Evolutionary conservation across 1,284 basidiomycete species (phyloP).

Genomic region (Marasmius oreades): DNA sequence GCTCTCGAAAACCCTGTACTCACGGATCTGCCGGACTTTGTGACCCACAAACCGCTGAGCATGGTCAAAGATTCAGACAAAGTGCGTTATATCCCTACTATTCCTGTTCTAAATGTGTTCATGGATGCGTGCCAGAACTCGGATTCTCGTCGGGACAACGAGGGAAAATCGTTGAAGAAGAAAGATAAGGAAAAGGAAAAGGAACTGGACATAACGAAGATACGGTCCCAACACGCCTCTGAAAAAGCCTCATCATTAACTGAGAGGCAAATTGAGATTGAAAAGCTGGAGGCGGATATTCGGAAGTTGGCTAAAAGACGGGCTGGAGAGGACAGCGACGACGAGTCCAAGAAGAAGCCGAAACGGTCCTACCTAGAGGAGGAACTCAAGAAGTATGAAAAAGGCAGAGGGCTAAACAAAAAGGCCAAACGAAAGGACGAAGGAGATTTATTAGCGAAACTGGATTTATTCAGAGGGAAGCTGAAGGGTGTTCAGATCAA

Average conservation of each 20-base stretch:
- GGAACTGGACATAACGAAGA: conserved; percentile 3
- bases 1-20: background rate
- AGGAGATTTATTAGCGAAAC: conserved; percentile 68
- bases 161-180: background rate
- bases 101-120: background rate
- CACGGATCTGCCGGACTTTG: conserved; percentile 11
- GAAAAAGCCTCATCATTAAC: conserved; percentile 33
- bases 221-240: conserved; percentile 1
- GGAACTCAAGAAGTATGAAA: conserved; percentile 77
- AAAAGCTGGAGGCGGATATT: conserved; percentile 85
- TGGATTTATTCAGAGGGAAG: conserved; percentile 72
- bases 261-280: conserved; percentile 75
- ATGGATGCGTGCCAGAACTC: background rate
- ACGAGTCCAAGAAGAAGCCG: conserved; percentile 57
- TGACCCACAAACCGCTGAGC: conserved; percentile 5
- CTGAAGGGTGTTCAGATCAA: conserved; percentile 46
- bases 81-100: conserved; percentile 27
- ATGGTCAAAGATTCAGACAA: background rate
- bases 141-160: background rate
- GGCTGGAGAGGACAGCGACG: conserved; percentile 54
- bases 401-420: conserved; percentile 55
- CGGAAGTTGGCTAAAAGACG: conserved; percentile 63
- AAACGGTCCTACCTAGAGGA: conserved; percentile 75
- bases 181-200: background rate
- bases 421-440: conserved; percentile 73